These are phyloP conservation scores for Candolleomyces eurysporus DNA, from an alignment of 768 basidiomycete genomes.

Conservation along the genomic window DNA sequence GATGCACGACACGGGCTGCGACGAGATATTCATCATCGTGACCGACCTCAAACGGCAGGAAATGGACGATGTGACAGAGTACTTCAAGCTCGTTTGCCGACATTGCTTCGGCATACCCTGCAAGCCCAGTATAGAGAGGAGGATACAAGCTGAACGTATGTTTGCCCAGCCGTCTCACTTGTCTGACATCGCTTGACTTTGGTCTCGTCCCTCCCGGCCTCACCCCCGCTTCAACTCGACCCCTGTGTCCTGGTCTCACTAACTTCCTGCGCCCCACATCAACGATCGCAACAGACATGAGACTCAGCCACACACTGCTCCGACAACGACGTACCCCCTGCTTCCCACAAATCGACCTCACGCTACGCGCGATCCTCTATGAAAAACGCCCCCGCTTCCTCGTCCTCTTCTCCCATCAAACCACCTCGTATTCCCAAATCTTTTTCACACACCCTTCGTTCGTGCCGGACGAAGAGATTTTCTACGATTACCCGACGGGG, in stretches of 20 bases:
- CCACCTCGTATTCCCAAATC: slow-evolving; percentile 79
- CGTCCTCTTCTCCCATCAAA: slow-evolving; percentile 76
- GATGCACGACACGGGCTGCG: slow-evolving; percentile 79
- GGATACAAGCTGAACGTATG: slow-evolving; percentile 73
- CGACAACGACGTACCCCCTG: slow-evolving; percentile 73
- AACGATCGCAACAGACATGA: slow-evolving; percentile 47
- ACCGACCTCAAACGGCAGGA: slow-evolving; percentile 77
- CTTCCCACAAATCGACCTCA: slow-evolving; percentile 80
- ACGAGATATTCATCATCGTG: slow-evolving; percentile 76
- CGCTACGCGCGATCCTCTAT: slow-evolving; percentile 70
- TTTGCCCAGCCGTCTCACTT: slow-evolving; percentile 11
- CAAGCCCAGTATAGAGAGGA: slow-evolving; percentile 64
- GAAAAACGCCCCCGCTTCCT: slow-evolving; percentile 77
- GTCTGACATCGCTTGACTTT: neutral
- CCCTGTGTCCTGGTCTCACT: too few species aligned
- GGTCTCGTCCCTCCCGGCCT: neutral
- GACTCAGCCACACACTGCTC: slow-evolving; percentile 62
- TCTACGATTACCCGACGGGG: slow-evolving; percentile 75
- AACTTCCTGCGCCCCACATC: too few species aligned
- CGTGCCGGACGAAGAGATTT: slow-evolving; percentile 70
- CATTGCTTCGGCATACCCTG: slow-evolving; percentile 59
- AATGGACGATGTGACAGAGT: slow-evolving; percentile 78
- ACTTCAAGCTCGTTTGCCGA: slow-evolving; percentile 72
- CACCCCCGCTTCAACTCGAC: slow-evolving; percentile 3
- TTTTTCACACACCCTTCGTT: slow-evolving; percentile 72